Evolutionary conservation across 164 flowering plant species (phyloP), one percentile per base, ranked within the genome.

Genomic region (Magnolia kwangsiensis): DNA sequence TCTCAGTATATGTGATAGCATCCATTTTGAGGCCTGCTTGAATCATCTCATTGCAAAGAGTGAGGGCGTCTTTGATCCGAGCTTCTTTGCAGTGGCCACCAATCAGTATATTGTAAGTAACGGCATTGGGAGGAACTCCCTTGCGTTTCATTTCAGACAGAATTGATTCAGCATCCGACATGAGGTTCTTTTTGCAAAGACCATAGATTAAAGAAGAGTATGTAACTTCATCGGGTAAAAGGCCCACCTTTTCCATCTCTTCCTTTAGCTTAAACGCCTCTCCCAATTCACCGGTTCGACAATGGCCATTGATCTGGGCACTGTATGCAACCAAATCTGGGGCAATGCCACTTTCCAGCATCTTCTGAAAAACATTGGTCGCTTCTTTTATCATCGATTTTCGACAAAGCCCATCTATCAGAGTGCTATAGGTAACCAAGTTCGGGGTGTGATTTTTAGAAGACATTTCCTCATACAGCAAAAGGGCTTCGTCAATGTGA

Each of bases 271-370:
- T 21, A 19, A 16, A 14, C 24, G 27, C 20, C 21, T 67, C 21
- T 21, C 31, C 29, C 4, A 67, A 10, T 27, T 20, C 14, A 20
- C 14, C 14, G 13, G 18, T 67, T 27, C 13, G 18, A 67, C 70
- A 67, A 11, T 14, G 21, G 14, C 70, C 70, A 67, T 21, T 20
- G 14, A 67, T 67, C 70, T 14, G 27, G 27, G 70, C n/a, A 23
- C 27, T 67, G 0, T 67, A 67, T 10, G 70, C 21, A 13, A 67
- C 70, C 70, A 67, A 67, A 21, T 67, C 70, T 20, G 70, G 70
- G 21, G 70, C 27, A 67, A 20, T 67, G 31, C 27, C 21, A 10
- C 21, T 27, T 14, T 11, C 14, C 7, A 0, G 27, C 70, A 67
- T 67, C 21, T 67, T 21, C 18, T 23, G 20, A 67, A 67, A 23